Percentiles rank a stretch among this genome's conserved stretches.
These are phyloP conservation scores for Trichosporon sp. DNA, from an alignment of 1,284 basidiomycete species.

Conservation along the genomic window DNA sequence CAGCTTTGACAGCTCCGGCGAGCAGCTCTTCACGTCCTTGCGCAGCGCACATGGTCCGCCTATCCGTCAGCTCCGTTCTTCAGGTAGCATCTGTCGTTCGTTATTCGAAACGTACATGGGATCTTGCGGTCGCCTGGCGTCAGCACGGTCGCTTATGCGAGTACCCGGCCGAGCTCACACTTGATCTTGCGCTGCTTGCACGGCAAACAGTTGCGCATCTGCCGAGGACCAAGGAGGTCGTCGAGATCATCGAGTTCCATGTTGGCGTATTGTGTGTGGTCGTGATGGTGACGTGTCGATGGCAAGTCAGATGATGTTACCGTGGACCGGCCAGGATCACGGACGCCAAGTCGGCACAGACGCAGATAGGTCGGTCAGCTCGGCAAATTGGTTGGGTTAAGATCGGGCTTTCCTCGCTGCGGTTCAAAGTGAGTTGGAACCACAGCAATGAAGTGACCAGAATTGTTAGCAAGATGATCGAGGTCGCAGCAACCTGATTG, in stretches of 20 bases:
- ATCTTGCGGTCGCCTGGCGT: constrained; percentile 18
- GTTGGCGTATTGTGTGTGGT: constrained; percentile 9
- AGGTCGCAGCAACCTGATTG: too few relatives aligned
- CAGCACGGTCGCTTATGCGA: background rate
- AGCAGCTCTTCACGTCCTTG: constrained; percentile 17
- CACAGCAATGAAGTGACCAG: too few relatives aligned
- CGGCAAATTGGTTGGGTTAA: too few relatives aligned
- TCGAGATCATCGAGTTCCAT: constrained; percentile 15
- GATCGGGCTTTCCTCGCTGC: too few relatives aligned
- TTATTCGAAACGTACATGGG: constrained; percentile 10
- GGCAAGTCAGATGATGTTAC: background rate
- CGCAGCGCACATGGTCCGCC: constrained; percentile 21
- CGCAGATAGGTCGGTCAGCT: too few relatives aligned
- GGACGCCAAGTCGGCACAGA: too few relatives aligned
- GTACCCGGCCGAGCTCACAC: constrained; percentile 7
- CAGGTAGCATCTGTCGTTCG: too few relatives aligned
- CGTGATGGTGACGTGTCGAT: background rate
- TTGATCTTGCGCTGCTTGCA: constrained; percentile 26
- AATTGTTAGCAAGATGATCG: too few relatives aligned
- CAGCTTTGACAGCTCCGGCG: constrained; percentile 8
- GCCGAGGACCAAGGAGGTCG: constrained; percentile 13
- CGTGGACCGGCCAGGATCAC: too few relatives aligned
- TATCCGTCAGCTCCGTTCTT: background rate
- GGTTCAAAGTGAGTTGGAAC: too few relatives aligned
- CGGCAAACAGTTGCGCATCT: constrained; percentile 22